These are phyloP conservation scores for Leishmania tropica DNA, from an alignment of 208 protist genomes.

Conservation along the genomic window DNA sequence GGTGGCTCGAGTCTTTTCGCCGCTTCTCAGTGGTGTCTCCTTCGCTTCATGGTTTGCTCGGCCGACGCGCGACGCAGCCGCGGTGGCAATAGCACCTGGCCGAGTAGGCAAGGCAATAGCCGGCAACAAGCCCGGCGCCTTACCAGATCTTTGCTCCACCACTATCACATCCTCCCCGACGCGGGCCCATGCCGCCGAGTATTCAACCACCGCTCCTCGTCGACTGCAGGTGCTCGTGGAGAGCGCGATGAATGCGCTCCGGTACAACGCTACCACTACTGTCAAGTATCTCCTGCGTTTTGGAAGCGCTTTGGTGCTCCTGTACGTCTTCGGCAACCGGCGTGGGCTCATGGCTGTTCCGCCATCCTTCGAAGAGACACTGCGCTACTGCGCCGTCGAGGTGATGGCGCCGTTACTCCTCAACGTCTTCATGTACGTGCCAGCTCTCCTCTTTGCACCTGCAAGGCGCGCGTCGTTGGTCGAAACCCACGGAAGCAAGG, in stretches of 20 bases:
- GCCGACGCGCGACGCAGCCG: background rate
- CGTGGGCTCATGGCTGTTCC: slow-evolving; percentile 27
- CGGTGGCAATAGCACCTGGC: background rate
- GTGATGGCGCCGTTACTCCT: slow-evolving; percentile 13
- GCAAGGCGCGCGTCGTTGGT: no score
- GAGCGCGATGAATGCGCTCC: background rate
- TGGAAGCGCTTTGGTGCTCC: slow-evolving; percentile 28
- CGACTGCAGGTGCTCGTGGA: background rate
- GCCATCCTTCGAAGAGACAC: slow-evolving; percentile 10
- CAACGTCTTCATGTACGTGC: slow-evolving; percentile 2
- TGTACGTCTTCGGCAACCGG: slow-evolving; percentile 28
- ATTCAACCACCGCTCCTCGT: background rate
- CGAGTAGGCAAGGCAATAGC: background rate
- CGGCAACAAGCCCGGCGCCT: background rate
- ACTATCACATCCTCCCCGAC: background rate
- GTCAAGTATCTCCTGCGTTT: slow-evolving; percentile 51
- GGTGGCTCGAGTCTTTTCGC: slow-evolving; percentile 13
- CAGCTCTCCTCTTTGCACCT: slow-evolving; percentile 5
- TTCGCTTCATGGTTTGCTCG: background rate
- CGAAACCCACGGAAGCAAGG: background rate
- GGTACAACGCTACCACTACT: slow-evolving; percentile 21
- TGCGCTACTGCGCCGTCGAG: slow-evolving; percentile 2
- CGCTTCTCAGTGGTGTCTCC: slow-evolving; percentile 5
- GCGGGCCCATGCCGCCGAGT: background rate
- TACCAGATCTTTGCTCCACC: background rate